A percentile compares a stretch with the other conserved stretches of the same genome.
These are phyloP conservation scores for Boeremia exigua DNA, from an alignment of 2,329 filamentous ascomycete genomes.

Conservation along the genomic window DNA sequence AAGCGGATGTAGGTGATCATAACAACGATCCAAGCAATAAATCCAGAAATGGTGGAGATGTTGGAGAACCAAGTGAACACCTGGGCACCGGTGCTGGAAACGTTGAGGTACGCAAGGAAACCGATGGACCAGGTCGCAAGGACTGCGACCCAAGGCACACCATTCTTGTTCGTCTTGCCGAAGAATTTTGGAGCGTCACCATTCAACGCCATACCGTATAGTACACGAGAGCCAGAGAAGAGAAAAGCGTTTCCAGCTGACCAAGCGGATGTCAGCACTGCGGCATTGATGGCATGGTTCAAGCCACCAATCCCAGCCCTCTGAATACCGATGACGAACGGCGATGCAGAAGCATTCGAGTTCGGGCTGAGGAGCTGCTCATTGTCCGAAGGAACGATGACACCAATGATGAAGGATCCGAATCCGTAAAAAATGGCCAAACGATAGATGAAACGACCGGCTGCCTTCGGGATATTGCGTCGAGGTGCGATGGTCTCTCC, in stretches of 20 bases:
- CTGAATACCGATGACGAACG: slow-evolving; percentile 70
- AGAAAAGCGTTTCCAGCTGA: slow-evolving; percentile 74
- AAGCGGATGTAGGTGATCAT: slow-evolving; percentile 67
- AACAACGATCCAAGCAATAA: slow-evolving; percentile 63
- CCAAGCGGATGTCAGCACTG: slow-evolving; percentile 75
- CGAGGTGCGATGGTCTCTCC: slow-evolving; percentile 45
- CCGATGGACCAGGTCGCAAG: slow-evolving; percentile 50
- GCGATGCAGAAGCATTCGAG: slow-evolving; percentile 45
- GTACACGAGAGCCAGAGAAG: slow-evolving; percentile 58
- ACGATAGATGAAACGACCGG: slow-evolving; percentile 60
- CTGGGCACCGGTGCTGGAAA: slow-evolving; percentile 53
- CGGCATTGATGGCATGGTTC: slow-evolving; percentile 75
- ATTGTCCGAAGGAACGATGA: slow-evolving; percentile 65
- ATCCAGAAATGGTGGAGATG: slow-evolving; percentile 65
- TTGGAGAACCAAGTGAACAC: slow-evolving; percentile 74
- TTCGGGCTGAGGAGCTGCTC: slow-evolving; percentile 48
- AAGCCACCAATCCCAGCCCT: slow-evolving; percentile 71
- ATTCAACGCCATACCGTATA: slow-evolving; percentile 57
- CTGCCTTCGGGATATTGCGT: slow-evolving; percentile 59
- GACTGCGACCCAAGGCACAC: slow-evolving; percentile 51
- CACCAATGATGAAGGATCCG: slow-evolving; percentile 63
- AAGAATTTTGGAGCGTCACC: slow-evolving; percentile 61
- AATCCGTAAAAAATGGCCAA: slow-evolving; percentile 62
- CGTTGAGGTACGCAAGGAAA: slow-evolving; percentile 58
- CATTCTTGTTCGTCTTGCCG: slow-evolving; percentile 53